Conservation (phyloP, 2,329 filamentous ascomycete genomes). For the Botrytis tulipae region DNA sequence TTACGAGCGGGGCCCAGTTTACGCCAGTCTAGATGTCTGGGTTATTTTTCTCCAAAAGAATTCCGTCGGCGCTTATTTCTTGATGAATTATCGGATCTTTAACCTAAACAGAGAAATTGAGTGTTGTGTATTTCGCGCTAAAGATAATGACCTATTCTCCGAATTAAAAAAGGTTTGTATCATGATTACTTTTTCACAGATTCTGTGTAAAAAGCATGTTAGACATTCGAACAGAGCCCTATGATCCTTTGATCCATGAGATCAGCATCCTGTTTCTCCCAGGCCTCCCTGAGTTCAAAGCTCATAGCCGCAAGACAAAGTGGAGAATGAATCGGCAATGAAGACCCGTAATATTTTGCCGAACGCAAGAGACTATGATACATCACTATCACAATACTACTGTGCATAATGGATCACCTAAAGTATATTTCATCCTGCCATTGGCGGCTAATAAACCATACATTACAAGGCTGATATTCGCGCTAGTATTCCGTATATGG, state of each 20-base stretch:
- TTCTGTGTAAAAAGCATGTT: neutral
- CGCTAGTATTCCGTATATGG: neutral
- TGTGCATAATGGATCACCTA: neutral
- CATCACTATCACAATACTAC: slow-evolving; percentile 11
- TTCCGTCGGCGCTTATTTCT: slow-evolving; percentile 1
- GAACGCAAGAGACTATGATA: neutral
- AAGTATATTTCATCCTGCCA: neutral
- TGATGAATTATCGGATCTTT: neutral
- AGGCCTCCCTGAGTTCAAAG: neutral
- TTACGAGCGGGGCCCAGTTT: neutral
- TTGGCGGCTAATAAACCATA: slow-evolving; percentile 4
- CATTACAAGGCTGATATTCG: neutral
- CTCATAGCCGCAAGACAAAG: neutral
- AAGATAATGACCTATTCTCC: neutral
- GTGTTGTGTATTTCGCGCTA: neutral
- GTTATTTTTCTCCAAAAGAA: neutral
- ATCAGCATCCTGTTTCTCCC: neutral
- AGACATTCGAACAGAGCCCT: neutral
- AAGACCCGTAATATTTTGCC: neutral
- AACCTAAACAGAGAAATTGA: neutral
- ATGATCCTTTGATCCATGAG: neutral
- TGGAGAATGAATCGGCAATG: neutral
- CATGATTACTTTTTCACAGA: neutral
- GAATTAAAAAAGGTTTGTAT: neutral
- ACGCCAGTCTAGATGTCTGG: neutral